These are phyloP conservation scores for Hypericum androsaemum DNA, from an alignment of 345 rosid species.

Conservation along the genomic window DNA sequence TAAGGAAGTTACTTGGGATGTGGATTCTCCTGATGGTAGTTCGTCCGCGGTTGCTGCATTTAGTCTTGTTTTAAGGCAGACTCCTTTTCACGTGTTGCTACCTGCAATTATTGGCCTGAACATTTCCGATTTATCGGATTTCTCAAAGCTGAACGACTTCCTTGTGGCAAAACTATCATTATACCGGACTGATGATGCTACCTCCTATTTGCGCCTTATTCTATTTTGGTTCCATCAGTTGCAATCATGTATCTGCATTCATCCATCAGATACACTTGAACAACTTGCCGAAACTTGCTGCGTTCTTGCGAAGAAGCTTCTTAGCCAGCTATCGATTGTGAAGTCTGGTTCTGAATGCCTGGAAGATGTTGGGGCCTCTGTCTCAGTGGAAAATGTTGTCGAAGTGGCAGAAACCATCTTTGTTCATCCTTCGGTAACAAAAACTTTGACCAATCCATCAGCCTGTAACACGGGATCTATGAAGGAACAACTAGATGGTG, in stretches of 20 bases:
- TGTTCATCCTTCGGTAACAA: slow-evolving; percentile 49
- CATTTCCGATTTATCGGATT: slow-evolving; percentile 23
- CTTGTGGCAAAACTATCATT: slow-evolving; percentile 54
- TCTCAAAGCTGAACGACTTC: slow-evolving; percentile 36
- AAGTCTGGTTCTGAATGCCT: slow-evolving; percentile 23
- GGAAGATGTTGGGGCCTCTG: slow-evolving; percentile 12
- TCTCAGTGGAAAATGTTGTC: slow-evolving; percentile 23
- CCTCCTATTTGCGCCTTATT: slow-evolving; percentile 40
- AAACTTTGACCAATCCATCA: slow-evolving; percentile 41
- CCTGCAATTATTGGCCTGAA: slow-evolving; percentile 31
- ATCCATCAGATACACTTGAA: slow-evolving; percentile 32
- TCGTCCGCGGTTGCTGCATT: slow-evolving; percentile 39
- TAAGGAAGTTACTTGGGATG: slow-evolving; percentile 26
- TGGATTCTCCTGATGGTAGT: slow-evolving; percentile 23
- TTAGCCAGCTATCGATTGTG: slow-evolving; percentile 32
- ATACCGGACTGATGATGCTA: slow-evolving; percentile 26
- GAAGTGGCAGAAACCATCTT: slow-evolving; percentile 51
- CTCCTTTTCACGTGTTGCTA: slow-evolving; percentile 60
- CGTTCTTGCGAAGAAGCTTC: slow-evolving; percentile 43
- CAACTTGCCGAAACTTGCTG: slow-evolving; percentile 52
- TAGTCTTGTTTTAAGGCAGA: slow-evolving; percentile 46
- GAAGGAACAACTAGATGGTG: slow-evolving; percentile 20
- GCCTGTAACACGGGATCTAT: slow-evolving; percentile 27
- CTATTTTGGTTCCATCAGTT: slow-evolving; percentile 64
- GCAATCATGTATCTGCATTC: slow-evolving; percentile 30